Conservation (phyloP, 306 rosid species). For the Alnus glutinosa region DNA sequence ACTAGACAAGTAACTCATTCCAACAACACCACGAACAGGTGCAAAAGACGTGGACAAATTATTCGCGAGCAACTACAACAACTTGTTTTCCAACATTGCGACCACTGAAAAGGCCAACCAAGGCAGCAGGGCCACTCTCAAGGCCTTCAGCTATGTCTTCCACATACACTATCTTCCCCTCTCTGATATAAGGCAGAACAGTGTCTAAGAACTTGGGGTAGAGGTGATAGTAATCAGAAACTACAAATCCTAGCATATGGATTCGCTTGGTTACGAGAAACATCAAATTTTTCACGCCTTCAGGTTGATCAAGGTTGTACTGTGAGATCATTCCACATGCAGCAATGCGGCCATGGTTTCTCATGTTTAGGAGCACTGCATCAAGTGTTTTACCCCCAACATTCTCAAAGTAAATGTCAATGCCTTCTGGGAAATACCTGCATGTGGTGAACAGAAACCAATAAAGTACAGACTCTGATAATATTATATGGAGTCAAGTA, state of each 20-base stretch:
- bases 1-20: background rate
- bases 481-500: no score
- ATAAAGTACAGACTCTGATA: background rate
- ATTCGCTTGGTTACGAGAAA: background rate
- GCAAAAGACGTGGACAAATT: background rate
- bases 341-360: conserved; percentile 17
- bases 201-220: conserved; percentile 59
- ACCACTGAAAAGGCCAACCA: conserved; percentile 41
- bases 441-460: background rate
- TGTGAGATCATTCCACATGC: conserved; percentile 24
- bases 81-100: conserved; percentile 52
- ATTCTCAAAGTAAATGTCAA: conserved; percentile 25
- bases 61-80: conserved; percentile 30
- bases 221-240: conserved; percentile 17
- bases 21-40: background rate
- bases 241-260: background rate
- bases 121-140: conserved; percentile 41
- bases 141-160: conserved; percentile 48
- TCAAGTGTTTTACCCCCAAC: conserved; percentile 27
- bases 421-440: conserved; percentile 22
- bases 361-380: conserved; percentile 26
- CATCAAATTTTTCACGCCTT: conserved; percentile 10
- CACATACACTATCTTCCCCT: conserved; percentile 45
- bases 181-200: conserved; percentile 55
- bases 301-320: conserved; percentile 10